Base-by-base conservation (phyloP, 345 rosid species). In the Streptanthus diversifolius region DNA sequence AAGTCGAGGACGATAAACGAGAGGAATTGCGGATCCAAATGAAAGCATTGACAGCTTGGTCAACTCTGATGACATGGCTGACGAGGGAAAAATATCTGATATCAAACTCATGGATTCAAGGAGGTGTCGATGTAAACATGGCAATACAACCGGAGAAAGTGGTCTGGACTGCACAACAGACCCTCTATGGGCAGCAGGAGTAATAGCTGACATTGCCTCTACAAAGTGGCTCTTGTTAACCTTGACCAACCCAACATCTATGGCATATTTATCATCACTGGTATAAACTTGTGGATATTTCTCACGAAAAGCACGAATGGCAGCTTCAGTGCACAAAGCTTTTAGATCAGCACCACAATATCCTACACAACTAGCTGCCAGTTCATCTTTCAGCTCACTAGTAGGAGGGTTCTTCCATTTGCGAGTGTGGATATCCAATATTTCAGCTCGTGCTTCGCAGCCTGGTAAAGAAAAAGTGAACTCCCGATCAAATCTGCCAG, bases 281-380 rank as follows among this genome's bases (percentile, higher is more conserved):
- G 96, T 95, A 85, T 95, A 95, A 68, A 95, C 99, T 81, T 95
- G 99, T 66, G 99, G 99, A 74, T 92, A 95, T 76, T 86, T 95
- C 82, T 95, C 98, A 74, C 99, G 97, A 74, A 95, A 95, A 63
- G 99, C 97, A 61, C 90, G 90, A 74, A 95, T 95, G 71, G 99
- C 99, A 80, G 99, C 97, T 84, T 95, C 99, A 73, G 99, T 95
- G 79, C 98, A 91, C 69, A 95, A 64, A 39, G 99, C 98, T 80
- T 92, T 95, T 45, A 95, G 80, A 86, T 95, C 99, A 72, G 99
- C 99, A 82, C 99, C 99, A 82, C 99, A 95, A 77, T 91, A 95
- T 69, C 98, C 99, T 14, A 95, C 97, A 84, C 99, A 95, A 79
- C 86, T 90, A 79, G 98, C 96, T 37, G 99, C 99, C 48, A 95